Evolutionary conservation across 2,329 filamentous ascomycete genomes (phyloP), one percentile per base, ranked within the genome.

Genomic region (Curvularia lunata): DNA sequence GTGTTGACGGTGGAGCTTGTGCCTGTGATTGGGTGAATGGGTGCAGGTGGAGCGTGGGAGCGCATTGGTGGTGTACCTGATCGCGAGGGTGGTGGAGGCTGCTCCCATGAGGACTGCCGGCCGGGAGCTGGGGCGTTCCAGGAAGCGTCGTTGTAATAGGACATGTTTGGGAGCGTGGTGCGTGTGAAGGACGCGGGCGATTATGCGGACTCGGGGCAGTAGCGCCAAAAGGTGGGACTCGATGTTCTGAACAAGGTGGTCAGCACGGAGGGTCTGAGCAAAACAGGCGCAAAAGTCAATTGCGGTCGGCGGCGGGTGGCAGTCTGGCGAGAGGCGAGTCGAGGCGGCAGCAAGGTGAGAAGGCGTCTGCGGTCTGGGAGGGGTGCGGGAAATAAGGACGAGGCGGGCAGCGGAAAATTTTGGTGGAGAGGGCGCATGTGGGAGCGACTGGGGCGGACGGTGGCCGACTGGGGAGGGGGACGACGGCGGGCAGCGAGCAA

Each of bases 31-130:
- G 52, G 70, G 70, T 79, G 73, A 73, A 66, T 71, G 58, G 56
- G 46, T 55, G 61, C 56, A 52, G 58, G 51, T 48, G 48, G 58
- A 45, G 56, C 48, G 50, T 56, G 58, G 38, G 61, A 58, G 30
- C 47, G 56, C 55, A 56, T 64, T 56, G 59, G 59, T 53, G 50
- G 59, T 82, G 74, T 85, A 89, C 87, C 88, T 75, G 89, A 91
- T 73, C 88, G 86, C 67, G 88, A 89, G 38, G 88, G 88, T 61
- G 88, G 88, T 58, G 84, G 85, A 65, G 88, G 88, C 72, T 90
- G 87, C 70, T 91, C 89, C 89, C 89, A 91, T 45, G 86, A 87
- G 21, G 84, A 77, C 79, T 90, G 88, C 69, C 86, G 85, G 69
- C 82, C 81, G 64, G 85, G 81, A 62, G 85, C 83, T 61, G 86